Base-by-base conservation (phyloP, 2,329 filamentous ascomycete species). In the Ophioceras dolichostomum region DNA sequence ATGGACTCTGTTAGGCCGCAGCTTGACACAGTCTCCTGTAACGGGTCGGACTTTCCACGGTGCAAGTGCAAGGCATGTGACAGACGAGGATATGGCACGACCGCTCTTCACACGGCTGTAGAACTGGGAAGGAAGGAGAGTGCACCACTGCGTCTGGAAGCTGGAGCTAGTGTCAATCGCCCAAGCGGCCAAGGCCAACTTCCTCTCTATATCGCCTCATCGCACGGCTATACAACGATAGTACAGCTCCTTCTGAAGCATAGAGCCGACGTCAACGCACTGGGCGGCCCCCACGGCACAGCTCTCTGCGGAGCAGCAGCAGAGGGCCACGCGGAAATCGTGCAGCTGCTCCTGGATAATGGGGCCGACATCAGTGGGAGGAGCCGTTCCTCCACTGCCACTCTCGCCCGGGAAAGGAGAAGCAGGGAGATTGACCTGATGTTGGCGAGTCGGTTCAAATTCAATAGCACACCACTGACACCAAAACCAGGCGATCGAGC, bases 201-300 rank as follows among this genome's bases (percentile, higher is more conserved):
- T 19, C 29, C 36, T 10, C 22, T 38, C 5, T 21, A 38, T 16
- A 30, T 21, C 7, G 36, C 36, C 4, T 31, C 22, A 2, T 5
- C 10, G 4, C 8, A 20, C 1, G 10, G 21, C 14, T 10, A 17
- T 6, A 14, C 17, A 4, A 21, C 27, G 8, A 38, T 26, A n/a
- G 30, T 21, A 3, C 19, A 13, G 10, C 36, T 20, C 10, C 36
- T 38, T 13, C 10, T 38, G 10, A n/a, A 20, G 1, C 10, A 20
- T 16, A 30, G 36, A 12, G 36, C 30, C 14, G 36, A 38, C 30
- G 29, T 26, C 4, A 38, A 28, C 14, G 22, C 27, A 16, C 36
- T 32, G n/a, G 31, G 29, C 20, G 21, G 36, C 19, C 22, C 12
- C 4, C 28, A 36, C 17, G 34, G 34, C 9, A 38, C 32, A 13